Conservation (phyloP, 495 filamentous ascomycete genomes). For the Staphylotrichum tortipilum region DNA sequence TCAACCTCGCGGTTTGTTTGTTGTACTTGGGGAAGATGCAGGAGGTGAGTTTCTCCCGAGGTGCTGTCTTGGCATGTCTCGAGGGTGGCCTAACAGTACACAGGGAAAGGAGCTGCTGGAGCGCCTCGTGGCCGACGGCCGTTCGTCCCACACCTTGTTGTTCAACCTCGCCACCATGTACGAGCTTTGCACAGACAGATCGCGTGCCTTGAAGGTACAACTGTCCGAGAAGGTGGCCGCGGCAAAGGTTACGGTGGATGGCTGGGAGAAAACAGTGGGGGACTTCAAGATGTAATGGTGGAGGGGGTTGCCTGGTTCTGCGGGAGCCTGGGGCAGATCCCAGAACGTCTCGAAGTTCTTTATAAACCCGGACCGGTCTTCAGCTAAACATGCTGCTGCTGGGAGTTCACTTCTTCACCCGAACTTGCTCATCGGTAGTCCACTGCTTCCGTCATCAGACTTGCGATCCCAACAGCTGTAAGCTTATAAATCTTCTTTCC, state of each 20-base stretch:
- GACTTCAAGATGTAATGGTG: constrained; percentile 67
- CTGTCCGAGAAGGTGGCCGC: constrained; percentile 62
- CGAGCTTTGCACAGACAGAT: constrained; percentile 76
- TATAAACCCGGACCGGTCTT: no score
- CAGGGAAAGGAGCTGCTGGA: constrained; percentile 58
- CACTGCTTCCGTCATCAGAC: no score
- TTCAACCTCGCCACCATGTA: constrained; percentile 91
- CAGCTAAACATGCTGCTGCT: no score
- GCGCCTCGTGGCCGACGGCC: constrained; percentile 47
- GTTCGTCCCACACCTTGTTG: constrained; percentile 62
- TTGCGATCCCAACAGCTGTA: no score
- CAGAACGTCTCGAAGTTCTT: no score
- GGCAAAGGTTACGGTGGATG: constrained; percentile 35
- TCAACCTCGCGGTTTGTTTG: constrained; percentile 75
- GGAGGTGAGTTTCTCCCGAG: constrained; percentile 45
- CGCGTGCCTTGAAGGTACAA: constrained; percentile 55
- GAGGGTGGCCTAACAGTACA: constrained; percentile 12
- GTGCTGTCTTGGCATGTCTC: neutral
- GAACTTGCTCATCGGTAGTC: no score
- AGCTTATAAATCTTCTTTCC: no score
- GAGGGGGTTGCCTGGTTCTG: no score
- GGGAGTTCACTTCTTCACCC: no score
- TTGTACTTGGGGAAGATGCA: constrained; percentile 70
- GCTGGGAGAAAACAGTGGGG: constrained; percentile 59
- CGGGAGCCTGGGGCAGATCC: no score